Conservation (phyloP, 1,139 yeast species). For the Zygotorulaspora mrakii region DNA sequence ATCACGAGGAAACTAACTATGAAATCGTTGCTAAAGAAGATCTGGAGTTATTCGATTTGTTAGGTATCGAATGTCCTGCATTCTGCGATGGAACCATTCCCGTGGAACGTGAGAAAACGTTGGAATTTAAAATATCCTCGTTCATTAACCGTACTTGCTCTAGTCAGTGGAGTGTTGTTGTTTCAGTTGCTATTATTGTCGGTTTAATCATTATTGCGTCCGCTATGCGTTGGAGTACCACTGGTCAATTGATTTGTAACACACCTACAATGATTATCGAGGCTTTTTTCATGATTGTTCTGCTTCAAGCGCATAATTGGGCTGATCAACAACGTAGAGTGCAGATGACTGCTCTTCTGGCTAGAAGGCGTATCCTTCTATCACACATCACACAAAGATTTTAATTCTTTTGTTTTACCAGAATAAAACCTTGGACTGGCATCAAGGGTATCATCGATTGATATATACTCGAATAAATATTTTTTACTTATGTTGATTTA, state of each 20-base stretch:
- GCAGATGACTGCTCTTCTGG: conserved; percentile 26
- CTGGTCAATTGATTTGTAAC: conserved; percentile 40
- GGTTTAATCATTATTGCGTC: conserved; percentile 35
- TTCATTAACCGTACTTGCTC: conserved; percentile 31
- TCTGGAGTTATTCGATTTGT: conserved; percentile 20
- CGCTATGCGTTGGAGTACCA: conserved; percentile 37
- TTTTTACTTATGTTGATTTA: too few species aligned
- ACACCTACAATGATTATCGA: conserved; percentile 43
- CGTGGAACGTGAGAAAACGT: conserved; percentile 11
- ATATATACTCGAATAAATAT: too few species aligned
- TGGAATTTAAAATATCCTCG: conserved; percentile 29
- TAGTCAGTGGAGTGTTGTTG: conserved; percentile 33
- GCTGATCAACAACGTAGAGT: conserved; percentile 32
- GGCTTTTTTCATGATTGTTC: conserved; percentile 38
- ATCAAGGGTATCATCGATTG: neutral
- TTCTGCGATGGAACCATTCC: conserved; percentile 21
- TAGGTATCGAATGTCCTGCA: conserved; percentile 27
- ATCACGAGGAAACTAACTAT: conserved; percentile 34
- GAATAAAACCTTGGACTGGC: neutral
- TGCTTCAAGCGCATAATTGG: conserved; percentile 39
- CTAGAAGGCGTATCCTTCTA: conserved; percentile 24
- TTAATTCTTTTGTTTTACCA: neutral
- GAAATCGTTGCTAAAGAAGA: conserved; percentile 29
- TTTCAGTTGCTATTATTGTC: conserved; percentile 30
- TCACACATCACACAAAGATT: conserved; percentile 12